Conservation (phyloP, 352 stramenopile species). For the Pythium aquatile region DNA sequence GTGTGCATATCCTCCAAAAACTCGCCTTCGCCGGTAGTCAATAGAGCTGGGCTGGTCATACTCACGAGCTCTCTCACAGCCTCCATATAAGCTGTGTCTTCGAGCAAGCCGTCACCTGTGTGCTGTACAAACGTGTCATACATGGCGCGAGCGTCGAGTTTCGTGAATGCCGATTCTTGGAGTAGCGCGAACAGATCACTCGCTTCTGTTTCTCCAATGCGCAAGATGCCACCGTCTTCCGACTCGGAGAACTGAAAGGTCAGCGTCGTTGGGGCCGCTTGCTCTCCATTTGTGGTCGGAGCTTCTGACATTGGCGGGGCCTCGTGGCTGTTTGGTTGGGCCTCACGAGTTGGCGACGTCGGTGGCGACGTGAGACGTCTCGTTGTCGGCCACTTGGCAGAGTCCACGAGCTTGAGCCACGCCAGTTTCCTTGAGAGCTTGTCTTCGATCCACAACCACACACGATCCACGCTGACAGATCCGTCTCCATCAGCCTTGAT, state of each 20-base stretch:
- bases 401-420: slow-evolving; percentile 72
- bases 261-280: slow-evolving; percentile 31
- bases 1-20: slow-evolving; percentile 78
- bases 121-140: slow-evolving; percentile 88
- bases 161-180: slow-evolving; percentile 67
- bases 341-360: slow-evolving; percentile 13
- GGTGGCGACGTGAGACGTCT: slow-evolving; percentile 38
- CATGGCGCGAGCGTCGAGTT: slow-evolving; percentile 65
- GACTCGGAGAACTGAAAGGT: slow-evolving; percentile 71
- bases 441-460: slow-evolving; percentile 69
- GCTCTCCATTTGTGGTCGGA: slow-evolving; percentile 15
- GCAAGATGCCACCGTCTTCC: slow-evolving; percentile 50
- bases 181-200: slow-evolving; percentile 63
- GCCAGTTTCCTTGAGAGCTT: slow-evolving; percentile 47
- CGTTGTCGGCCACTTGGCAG: slow-evolving; percentile 61
- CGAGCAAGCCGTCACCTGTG: slow-evolving; percentile 74
- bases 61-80: slow-evolving; percentile 75
- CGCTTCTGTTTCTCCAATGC: slow-evolving; percentile 61
- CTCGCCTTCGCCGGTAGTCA: slow-evolving; percentile 74
- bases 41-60: slow-evolving; percentile 67
- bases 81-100: slow-evolving; percentile 83
- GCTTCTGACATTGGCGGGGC: slow-evolving; percentile 16
- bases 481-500: background rate
- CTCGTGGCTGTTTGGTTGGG: background rate
- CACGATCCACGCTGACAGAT: slow-evolving; percentile 30